These are phyloP conservation scores for Euphorbia lathyris DNA, from an alignment of 345 rosid genomes.

Conservation along the genomic window DNA sequence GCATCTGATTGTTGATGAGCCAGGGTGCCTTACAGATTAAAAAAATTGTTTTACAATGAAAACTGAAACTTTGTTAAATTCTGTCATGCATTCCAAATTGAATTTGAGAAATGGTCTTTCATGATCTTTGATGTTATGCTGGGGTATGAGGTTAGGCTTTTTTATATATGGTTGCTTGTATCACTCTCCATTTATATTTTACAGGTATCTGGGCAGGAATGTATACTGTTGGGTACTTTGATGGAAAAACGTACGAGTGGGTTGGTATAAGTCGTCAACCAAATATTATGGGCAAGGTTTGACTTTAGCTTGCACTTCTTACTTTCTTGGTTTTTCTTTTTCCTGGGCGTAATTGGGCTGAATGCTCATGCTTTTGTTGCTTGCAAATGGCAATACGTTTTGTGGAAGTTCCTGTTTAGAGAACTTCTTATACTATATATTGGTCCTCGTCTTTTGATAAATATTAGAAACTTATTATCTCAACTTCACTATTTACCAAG, in stretches of 20 bases:
- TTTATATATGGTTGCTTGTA: not conserved
- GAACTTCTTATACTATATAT: not conserved
- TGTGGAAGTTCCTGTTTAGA: not conserved
- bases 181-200: not conserved
- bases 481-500: not conserved
- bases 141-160: not conserved
- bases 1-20: not conserved
- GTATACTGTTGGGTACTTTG: conserved; percentile 90
- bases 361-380: not conserved
- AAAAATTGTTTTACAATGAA: not conserved
- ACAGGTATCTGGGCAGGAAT: conserved; percentile 99
- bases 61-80: not conserved
- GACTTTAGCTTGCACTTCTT: conserved; percentile 1
- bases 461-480: not conserved
- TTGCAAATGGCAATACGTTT: not conserved
- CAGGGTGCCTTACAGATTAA: not conserved
- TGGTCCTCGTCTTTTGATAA: not conserved
- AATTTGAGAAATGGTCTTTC: not conserved
- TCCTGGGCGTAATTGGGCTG: too few species aligned
- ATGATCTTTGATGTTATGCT: not conserved
- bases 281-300: conserved; percentile 78
- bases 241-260: conserved; percentile 98
- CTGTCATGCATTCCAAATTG: not conserved
- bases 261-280: conserved; percentile 98
- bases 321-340: not conserved